Percentiles rank a stretch among this genome's conserved stretches.
Conservation (phyloP, 164 flowering plant species). For the Cinnamomum chago region DNA sequence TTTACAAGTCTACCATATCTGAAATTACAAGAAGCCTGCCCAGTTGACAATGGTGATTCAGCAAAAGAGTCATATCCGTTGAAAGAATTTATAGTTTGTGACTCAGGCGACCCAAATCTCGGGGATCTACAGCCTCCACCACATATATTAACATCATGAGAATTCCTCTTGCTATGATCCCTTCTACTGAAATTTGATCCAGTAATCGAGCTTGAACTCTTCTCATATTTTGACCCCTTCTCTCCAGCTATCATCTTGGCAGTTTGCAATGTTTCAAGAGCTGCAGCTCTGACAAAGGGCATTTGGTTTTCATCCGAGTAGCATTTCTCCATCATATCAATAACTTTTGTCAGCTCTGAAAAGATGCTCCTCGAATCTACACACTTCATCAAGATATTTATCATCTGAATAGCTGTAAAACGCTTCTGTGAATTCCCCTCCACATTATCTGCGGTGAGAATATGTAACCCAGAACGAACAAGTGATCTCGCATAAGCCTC, state of each 20-base stretch:
- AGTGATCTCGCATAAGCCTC: conserved; percentile 85
- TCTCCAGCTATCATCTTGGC: conserved; percentile 48
- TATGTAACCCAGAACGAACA: conserved; percentile 56
- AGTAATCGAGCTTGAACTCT: conserved; percentile 31
- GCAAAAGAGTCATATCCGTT: conserved; percentile 41
- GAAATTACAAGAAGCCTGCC: conserved; percentile 31
- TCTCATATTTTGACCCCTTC: conserved; percentile 38
- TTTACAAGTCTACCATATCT: conserved; percentile 41
- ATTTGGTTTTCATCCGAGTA: conserved; percentile 50
- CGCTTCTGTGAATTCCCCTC: conserved; percentile 79
- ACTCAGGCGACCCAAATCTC: conserved; percentile 63
- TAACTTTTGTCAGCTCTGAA: conserved; percentile 62
- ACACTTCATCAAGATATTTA: conserved; percentile 74
- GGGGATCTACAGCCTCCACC: conserved; percentile 29
- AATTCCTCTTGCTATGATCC: conserved; percentile 6
- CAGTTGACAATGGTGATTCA: conserved; percentile 59
- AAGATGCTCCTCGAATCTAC: conserved; percentile 67
- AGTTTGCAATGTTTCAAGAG: conserved; percentile 76
- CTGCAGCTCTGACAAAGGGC: conserved; percentile 82
- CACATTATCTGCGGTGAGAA: conserved; percentile 46
- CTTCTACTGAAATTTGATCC: conserved; percentile 52
- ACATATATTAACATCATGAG: conserved; percentile 2
- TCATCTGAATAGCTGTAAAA: conserved; percentile 77
- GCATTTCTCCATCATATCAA: conserved; percentile 74
- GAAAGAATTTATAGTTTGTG: conserved; percentile 72